phyloP scores from a whole-genome alignment of 345 rosid genomes.

The Zanthoxylum bungeanum region DNA sequence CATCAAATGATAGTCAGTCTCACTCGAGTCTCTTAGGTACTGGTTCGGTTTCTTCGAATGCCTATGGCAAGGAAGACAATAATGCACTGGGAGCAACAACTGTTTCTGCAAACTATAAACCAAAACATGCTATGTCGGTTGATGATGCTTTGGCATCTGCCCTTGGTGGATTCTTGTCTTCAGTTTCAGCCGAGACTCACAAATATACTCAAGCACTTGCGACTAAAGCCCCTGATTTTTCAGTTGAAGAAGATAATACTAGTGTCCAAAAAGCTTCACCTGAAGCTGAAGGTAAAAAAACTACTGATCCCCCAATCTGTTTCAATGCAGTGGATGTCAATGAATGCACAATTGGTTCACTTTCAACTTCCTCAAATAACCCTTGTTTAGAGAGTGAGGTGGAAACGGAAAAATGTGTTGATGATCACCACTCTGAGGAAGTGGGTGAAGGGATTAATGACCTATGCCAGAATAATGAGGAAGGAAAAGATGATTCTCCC shows the following conservation, averaged over 20 bases:
- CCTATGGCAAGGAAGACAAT: constrained; percentile 44
- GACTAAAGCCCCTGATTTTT: constrained; percentile 59
- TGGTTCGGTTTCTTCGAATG: constrained; percentile 45
- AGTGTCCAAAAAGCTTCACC: constrained; percentile 24
- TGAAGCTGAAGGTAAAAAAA: constrained; percentile 13
- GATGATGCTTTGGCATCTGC: constrained; percentile 87
- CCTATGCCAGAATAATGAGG: constrained; percentile 9
- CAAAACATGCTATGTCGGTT: constrained; percentile 42
- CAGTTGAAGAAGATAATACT: constrained; percentile 49
- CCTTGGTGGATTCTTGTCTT: constrained; percentile 67
- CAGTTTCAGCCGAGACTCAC: constrained; percentile 28
- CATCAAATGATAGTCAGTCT: constrained; percentile 23
- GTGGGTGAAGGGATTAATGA: constrained; percentile 18
- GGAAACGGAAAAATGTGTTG: constrained; percentile 5
- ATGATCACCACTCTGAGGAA: constrained; percentile 17
- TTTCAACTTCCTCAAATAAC: constrained; percentile 15
- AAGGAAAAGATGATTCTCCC: constrained; percentile 12
- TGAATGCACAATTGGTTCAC: constrained; percentile 14
- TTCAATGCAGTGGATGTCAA: constrained; percentile 21
- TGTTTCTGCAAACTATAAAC: constrained; percentile 31
- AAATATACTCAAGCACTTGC: constrained; percentile 46
- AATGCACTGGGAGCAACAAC: constrained; percentile 12
- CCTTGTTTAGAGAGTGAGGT: constrained; percentile 17
- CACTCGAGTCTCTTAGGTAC: constrained; percentile 40
- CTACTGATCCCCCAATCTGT: constrained; percentile 25